These are phyloP conservation scores for Lactarius sp. DNA, from an alignment of 768 basidiomycete species.

Conservation along the genomic window DNA sequence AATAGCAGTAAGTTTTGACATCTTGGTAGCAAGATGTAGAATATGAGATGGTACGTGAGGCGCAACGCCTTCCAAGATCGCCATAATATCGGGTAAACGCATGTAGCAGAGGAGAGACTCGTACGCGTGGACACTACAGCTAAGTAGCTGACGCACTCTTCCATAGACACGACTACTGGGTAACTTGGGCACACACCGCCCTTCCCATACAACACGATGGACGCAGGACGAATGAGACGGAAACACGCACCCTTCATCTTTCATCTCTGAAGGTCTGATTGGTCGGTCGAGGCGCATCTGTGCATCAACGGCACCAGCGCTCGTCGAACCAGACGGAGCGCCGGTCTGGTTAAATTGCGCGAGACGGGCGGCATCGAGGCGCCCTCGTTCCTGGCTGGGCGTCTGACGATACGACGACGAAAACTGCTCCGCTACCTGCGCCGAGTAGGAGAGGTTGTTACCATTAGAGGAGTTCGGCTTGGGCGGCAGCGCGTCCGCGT, in stretches of 20 bases:
- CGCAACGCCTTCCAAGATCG: constrained; percentile 16
- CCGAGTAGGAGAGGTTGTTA: constrained; percentile 47
- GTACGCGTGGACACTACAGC: constrained; percentile 20
- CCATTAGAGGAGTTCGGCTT: constrained; percentile 8
- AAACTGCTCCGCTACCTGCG: constrained; percentile 62
- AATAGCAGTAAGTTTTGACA: constrained; percentile 23
- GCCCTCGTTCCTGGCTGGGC: constrained; percentile 57
- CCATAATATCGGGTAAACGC: constrained; percentile 24
- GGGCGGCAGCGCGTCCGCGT: constrained; percentile 13
- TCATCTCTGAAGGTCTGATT: constrained; percentile 85
- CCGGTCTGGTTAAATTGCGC: constrained; percentile 14
- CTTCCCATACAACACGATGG: constrained; percentile 2
- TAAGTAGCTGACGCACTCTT: constrained; percentile 20
- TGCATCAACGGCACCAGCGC: neutral
- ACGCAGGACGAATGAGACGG: constrained; percentile 7
- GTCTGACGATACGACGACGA: constrained; percentile 59
- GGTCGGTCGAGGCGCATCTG: constrained; percentile 37
- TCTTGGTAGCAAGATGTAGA: constrained; percentile 25
- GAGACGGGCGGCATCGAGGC: constrained; percentile 26
- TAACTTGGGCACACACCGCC: neutral
- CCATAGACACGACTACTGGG: constrained; percentile 8
- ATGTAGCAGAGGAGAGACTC: constrained; percentile 21
- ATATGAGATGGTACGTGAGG: constrained; percentile 17
- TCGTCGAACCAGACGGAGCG: constrained; percentile 5
- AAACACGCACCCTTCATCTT: constrained; percentile 93